Base-by-base conservation (phyloP, 306 rosid species). In the Hylodesmum podocarpum region DNA sequence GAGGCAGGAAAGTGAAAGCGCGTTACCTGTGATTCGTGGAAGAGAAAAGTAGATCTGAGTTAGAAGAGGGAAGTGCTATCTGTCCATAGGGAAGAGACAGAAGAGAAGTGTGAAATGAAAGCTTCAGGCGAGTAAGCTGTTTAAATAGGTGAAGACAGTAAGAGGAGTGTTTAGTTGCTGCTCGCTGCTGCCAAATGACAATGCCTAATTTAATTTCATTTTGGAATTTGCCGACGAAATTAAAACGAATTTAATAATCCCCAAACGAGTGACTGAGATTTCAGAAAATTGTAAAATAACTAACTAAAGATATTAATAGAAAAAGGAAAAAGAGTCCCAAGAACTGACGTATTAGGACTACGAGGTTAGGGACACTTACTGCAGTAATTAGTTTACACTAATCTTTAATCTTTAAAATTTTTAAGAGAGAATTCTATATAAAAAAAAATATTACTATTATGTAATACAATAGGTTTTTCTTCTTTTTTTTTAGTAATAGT, bases 1-100 rank as follows among this genome's bases (percentile, higher is more conserved):
- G 61, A 59, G 10, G 41, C 3, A n/a, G 16, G 15, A 5, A 1
- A 49, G 25, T 28, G 4, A 1, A 7, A 69, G n/a, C 1, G 62
- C 18, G 18, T 58, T 58, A 86, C 90, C 94, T 84, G 9, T 16
- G 9, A 40, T 58, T 37, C 10, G 29, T 21, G 3, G 3, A 64
- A 70, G 27, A 51, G 63, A 66, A n/a, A n/a, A 29, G 73, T 73
- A 69, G 91, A 86, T 90, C 89, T 78, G 81, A 34, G 55, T 29
- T 15, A n/a, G 14, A 46, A 36, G 41, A 15, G 12, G 8, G 25
- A 25, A 51, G 14, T 53, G 53, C 31, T 75, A 65, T 70, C 70
- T 34, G 70, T 47, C 57, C 86, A 85, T 84, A 2, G 81, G 11
- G 15, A 1, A 64, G 28, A 19, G 59, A 18, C n/a, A 31, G 55